Conservation (phyloP, 345 rosid species). For the Aquilaria malaccensis region DNA sequence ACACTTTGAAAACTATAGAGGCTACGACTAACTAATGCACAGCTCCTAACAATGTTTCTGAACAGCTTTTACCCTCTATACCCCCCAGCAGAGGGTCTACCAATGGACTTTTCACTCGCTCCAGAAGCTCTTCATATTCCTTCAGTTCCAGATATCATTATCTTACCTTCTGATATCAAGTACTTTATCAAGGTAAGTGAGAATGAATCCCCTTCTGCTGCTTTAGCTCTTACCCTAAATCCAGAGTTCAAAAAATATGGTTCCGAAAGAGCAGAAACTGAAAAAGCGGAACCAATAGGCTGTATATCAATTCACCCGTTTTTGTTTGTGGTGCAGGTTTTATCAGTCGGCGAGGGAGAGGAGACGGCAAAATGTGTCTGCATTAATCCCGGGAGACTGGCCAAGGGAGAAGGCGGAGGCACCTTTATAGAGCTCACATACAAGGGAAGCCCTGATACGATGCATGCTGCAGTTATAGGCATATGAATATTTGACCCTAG, state of each 20-base stretch:
- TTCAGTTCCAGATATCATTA: constrained; percentile 60
- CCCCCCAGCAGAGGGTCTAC: constrained; percentile 79
- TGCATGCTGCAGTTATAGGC: constrained; percentile 58
- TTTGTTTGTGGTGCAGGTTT: constrained; percentile 31
- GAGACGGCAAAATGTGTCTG: constrained; percentile 57
- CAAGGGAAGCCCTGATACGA: constrained; percentile 45
- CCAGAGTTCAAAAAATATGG: background rate
- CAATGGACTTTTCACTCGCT: constrained; percentile 71
- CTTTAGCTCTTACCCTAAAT: constrained; percentile 1
- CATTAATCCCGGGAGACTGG: constrained; percentile 80
- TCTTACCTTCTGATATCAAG: constrained; percentile 81
- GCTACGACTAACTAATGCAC: background rate
- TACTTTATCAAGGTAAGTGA: constrained; percentile 63
- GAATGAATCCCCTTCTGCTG: background rate
- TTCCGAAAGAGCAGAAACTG: background rate
- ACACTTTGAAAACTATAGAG: no score
- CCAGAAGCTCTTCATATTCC: constrained; percentile 53
- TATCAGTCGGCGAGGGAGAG: constrained; percentile 56
- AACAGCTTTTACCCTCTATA: constrained; percentile 82
- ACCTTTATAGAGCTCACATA: constrained; percentile 73
- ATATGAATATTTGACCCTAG: constrained; percentile 27
- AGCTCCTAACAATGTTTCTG: background rate
- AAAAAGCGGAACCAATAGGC: background rate
- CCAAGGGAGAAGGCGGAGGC: constrained; percentile 86
- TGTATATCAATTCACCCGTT: background rate